Percentiles rank a stretch among this genome's conserved stretches.
phyloP scores from a whole-genome alignment of 306 rosid genomes.

The Pterocarpus macrocarpus region DNA sequence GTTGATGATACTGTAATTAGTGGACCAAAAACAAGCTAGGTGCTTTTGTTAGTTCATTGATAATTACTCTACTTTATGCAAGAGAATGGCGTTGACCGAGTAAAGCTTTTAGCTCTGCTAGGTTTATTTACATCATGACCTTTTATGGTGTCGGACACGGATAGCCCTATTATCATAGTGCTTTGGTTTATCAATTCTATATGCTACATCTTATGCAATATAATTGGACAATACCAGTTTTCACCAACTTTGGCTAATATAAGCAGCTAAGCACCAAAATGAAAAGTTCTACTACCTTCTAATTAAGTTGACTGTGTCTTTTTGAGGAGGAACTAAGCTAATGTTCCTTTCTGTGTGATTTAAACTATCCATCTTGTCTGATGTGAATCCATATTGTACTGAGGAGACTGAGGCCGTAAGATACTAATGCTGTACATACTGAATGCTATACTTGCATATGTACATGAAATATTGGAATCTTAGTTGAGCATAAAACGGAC shows the following conservation, averaged over 20 bases:
- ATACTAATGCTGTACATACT: too few relatives aligned
- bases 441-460: too few relatives aligned
- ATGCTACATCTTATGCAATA: not conserved
- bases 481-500: too few relatives aligned
- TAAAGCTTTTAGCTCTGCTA: not conserved
- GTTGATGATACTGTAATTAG: conserved; percentile 21
- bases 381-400: too few relatives aligned
- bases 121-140: not conserved
- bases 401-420: too few relatives aligned
- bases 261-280: too few relatives aligned
- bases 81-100: conserved; percentile 41
- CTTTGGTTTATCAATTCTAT: not conserved
- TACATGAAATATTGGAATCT: too few relatives aligned
- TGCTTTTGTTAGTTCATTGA: conserved; percentile 36
- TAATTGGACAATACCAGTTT: not conserved
- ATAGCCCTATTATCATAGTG: conserved; percentile 4
- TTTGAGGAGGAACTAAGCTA: too few relatives aligned
- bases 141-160: not conserved
- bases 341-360: too few relatives aligned
- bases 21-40: conserved; percentile 37
- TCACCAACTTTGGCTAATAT: not conserved
- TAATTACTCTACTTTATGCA: not conserved
- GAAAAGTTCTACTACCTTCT: too few relatives aligned
- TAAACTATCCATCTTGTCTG: too few relatives aligned
- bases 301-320: too few relatives aligned